These are phyloP conservation scores for Mycena vulgaris DNA, from an alignment of 768 basidiomycete species.

Conservation along the genomic window DNA sequence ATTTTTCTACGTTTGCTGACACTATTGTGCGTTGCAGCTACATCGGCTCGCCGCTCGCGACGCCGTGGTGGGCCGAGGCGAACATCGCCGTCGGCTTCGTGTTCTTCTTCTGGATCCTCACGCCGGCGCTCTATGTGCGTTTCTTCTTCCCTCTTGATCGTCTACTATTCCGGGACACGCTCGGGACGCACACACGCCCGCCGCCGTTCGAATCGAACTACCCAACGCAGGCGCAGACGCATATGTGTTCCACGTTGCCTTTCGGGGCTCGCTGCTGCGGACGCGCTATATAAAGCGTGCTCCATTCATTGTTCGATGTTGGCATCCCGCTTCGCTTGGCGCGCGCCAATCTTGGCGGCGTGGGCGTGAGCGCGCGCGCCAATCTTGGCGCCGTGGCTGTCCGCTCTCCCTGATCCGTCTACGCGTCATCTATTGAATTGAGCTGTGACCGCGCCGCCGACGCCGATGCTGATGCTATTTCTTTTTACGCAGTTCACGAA, in stretches of 20 bases:
- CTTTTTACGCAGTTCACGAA: constrained; percentile 68
- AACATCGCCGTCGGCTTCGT: constrained; percentile 54
- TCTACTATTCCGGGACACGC: too few relatives aligned
- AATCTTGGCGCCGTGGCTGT: too few relatives aligned
- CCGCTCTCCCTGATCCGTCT: too few relatives aligned
- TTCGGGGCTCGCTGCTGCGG: not conserved
- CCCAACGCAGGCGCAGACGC: not conserved
- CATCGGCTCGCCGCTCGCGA: constrained; percentile 56
- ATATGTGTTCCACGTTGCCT: not conserved
- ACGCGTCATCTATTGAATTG: too few relatives aligned
- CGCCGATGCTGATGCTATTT: not conserved
- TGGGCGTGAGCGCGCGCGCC: too few relatives aligned
- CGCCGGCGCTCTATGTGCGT: constrained; percentile 39
- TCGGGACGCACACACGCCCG: too few relatives aligned
- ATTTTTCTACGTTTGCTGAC: too few relatives aligned
- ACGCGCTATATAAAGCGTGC: not conserved
- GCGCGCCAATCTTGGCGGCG: not conserved
- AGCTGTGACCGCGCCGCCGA: too few relatives aligned
- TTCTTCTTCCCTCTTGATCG: constrained; percentile 35
- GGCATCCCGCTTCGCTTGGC: not conserved
- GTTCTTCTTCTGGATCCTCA: constrained; percentile 59
- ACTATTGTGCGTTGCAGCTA: too few relatives aligned
- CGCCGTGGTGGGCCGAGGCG: constrained; percentile 55
- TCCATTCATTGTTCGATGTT: too few relatives aligned
- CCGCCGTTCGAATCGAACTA: too few relatives aligned